Conservation (phyloP, 345 rosid species). For the Hypericum perforatum region DNA sequence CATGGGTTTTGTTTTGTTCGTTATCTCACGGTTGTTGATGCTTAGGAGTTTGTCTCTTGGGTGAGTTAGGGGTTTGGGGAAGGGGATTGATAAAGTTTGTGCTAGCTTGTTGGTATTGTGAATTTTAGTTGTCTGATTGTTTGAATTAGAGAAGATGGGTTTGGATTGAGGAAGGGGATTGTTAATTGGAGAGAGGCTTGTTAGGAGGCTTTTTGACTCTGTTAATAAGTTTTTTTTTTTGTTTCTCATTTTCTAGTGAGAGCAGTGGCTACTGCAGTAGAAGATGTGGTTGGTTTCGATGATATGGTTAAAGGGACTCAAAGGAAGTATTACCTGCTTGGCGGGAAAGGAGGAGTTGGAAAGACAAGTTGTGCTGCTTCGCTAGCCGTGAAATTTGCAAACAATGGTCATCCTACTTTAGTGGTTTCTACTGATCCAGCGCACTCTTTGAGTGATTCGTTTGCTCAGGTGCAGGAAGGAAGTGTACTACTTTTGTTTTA, state of each 20-base stretch:
- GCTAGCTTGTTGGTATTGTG: too few relatives aligned
- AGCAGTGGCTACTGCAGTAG: conserved; percentile 76
- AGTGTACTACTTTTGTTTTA: conserved; percentile 7
- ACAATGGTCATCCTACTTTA: conserved; percentile 91
- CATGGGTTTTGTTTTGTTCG: too few relatives aligned
- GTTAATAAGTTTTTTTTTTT: conserved; percentile 1
- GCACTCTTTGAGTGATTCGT: conserved; percentile 92
- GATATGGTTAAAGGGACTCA: conserved; percentile 77
- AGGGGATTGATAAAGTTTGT: too few relatives aligned
- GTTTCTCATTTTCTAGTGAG: conserved; percentile 43
- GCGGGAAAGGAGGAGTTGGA: conserved; percentile 98
- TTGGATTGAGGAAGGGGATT: too few relatives aligned
- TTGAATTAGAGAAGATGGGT: too few relatives aligned
- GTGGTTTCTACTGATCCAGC: conserved; percentile 99
- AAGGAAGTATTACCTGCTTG: conserved; percentile 93
- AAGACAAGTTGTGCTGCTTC: conserved; percentile 99
- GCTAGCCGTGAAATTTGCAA: conserved; percentile 89
- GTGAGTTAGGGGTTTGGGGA: too few relatives aligned
- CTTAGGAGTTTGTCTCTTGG: too few relatives aligned
- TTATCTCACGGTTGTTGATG: too few relatives aligned
- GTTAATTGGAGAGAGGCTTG: too few relatives aligned
- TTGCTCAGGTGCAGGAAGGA: conserved; percentile 60
- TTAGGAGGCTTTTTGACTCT: too few relatives aligned
- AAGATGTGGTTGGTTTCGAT: conserved; percentile 60
- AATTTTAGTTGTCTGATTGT: too few relatives aligned